A percentile compares a stretch with the other conserved stretches of the same genome.
phyloP scores from a whole-genome alignment of 495 filamentous ascomycete species.

The Sphaerosporella brunnea region DNA sequence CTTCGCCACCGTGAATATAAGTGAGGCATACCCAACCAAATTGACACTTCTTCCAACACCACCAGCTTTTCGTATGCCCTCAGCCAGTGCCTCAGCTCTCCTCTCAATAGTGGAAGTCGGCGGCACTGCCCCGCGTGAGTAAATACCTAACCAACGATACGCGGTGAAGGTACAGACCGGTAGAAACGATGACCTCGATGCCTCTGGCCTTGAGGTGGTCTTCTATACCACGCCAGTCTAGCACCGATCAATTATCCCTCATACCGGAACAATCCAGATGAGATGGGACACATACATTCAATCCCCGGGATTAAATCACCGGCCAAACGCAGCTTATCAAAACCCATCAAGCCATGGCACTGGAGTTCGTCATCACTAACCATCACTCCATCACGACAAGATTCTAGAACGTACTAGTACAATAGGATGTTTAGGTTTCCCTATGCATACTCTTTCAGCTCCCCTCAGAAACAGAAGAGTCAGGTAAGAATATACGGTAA shows the following conservation, averaged over 20 bases:
- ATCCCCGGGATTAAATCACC: slow-evolving; percentile 56
- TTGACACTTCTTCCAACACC: slow-evolving; percentile 19
- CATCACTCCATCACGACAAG: no score
- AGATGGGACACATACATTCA: slow-evolving; percentile 37
- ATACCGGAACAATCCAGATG: no score
- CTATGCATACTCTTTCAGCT: not conserved
- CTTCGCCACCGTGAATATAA: no score
- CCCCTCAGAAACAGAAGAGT: not conserved
- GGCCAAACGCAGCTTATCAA: slow-evolving; percentile 61
- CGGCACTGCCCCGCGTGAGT: slow-evolving; percentile 10
- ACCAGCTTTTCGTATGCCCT: slow-evolving; percentile 18
- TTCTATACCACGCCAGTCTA: slow-evolving; percentile 72
- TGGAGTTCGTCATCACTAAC: no score
- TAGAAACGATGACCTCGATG: slow-evolving; percentile 50
- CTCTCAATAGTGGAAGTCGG: slow-evolving; percentile 20
- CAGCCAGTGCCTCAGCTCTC: slow-evolving; percentile 17
- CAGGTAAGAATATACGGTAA: slow-evolving; percentile 40
- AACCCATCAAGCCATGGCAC: slow-evolving; percentile 72
- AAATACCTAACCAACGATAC: not conserved
- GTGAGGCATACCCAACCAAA: slow-evolving; percentile 14
- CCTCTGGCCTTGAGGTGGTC: slow-evolving; percentile 55
- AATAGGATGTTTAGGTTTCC: slow-evolving; percentile 14
- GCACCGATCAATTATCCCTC: no score
- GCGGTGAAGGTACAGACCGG: slow-evolving; percentile 2
- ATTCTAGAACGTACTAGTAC: slow-evolving; percentile 15